A percentile compares a stretch with the other conserved stretches of the same genome.
Evolutionary conservation across 1,139 yeast species (phyloP).

Genomic region (Diutina rugosa): DNA sequence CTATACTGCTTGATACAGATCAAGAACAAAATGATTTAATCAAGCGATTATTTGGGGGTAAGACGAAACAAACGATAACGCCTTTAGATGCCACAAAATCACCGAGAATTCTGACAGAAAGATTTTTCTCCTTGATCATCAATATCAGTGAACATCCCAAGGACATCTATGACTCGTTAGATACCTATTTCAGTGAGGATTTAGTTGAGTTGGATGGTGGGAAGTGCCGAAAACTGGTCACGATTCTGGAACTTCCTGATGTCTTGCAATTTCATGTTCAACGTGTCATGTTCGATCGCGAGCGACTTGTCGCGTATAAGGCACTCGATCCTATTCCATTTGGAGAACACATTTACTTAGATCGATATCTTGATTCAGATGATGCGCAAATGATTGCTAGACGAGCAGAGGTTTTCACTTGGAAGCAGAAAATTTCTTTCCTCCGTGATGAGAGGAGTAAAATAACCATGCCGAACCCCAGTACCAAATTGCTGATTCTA

Average conservation of each 20-base stretch:
- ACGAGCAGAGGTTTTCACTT: conserved; percentile 45
- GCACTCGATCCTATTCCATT: conserved; percentile 75
- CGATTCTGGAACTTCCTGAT: conserved; percentile 62
- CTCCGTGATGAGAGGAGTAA: conserved; percentile 30
- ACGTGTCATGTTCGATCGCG: conserved; percentile 81
- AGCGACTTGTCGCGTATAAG: conserved; percentile 61
- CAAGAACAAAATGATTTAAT: conserved; percentile 76
- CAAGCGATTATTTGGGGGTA: conserved; percentile 71
- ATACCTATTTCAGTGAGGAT: conserved; percentile 71
- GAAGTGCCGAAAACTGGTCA: conserved; percentile 56
- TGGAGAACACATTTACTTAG: conserved; percentile 67
- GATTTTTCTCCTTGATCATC: conserved; percentile 71
- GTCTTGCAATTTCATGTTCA: conserved; percentile 87
- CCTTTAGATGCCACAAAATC: conserved; percentile 13
- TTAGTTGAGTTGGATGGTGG: conserved; percentile 61
- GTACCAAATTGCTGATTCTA: conserved; percentile 36
- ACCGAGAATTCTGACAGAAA: conserved; percentile 59
- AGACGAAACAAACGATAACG: conserved; percentile 30
- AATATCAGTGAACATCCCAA: conserved; percentile 83
- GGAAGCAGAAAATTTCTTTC: conserved; percentile 44
- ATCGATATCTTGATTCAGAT: conserved; percentile 69
- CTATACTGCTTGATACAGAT: conserved; percentile 50
- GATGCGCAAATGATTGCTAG: conserved; percentile 41
- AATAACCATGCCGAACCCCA: conserved; percentile 29
- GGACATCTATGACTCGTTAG: conserved; percentile 82